Base-by-base conservation (phyloP, 306 rosid genomes). In the Oxytropis ochrocephala region DNA sequence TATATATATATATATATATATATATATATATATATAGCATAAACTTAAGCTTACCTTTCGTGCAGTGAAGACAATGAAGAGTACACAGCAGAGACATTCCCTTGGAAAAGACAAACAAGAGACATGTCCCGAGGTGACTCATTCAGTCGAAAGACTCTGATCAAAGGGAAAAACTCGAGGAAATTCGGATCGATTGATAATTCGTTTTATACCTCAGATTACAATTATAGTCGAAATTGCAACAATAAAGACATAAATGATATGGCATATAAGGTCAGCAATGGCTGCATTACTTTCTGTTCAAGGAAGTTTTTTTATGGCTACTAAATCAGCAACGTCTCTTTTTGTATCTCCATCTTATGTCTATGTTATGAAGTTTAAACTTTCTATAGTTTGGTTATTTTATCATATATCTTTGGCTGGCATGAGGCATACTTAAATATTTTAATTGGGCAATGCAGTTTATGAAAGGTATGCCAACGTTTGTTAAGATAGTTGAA, bases 401-500 rank as follows among this genome's bases (percentile, higher is more conserved):
- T 50, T 14, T 78, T 51, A 42, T 59, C 13, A 33, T 54, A 33
- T 38, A 69, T 58, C 39, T 24, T 73, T 49, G 17, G 54, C 6
- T 57, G 14, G 53, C 44, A 29, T 62, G 18, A 53, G 24, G 21
- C 51, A 48, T 39, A 36, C 21, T 46, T 71, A 29, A 32, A 63
- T 4, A 10, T 53, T 55, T 76, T 58, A 9, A 30, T 58, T 49
- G 57, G 30, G 47, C 39, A 63, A 30, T 81, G 77, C 85, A 88
- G 97, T 76, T 80, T 83, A 81, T 83, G 77, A 79, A 58, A 48
- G 82, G 86, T 47, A 69, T 88, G 19, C 92, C 95, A 42, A 85
- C 82, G 70, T 87, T 75, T 83, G 96, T 89, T 52, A 92, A 92
- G 83, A 92, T 92, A 64, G 97, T 89, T 64, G 97, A 89, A 89